Conservation (phyloP, 2,329 filamentous ascomycete genomes). For the Falciphora oryzae region DNA sequence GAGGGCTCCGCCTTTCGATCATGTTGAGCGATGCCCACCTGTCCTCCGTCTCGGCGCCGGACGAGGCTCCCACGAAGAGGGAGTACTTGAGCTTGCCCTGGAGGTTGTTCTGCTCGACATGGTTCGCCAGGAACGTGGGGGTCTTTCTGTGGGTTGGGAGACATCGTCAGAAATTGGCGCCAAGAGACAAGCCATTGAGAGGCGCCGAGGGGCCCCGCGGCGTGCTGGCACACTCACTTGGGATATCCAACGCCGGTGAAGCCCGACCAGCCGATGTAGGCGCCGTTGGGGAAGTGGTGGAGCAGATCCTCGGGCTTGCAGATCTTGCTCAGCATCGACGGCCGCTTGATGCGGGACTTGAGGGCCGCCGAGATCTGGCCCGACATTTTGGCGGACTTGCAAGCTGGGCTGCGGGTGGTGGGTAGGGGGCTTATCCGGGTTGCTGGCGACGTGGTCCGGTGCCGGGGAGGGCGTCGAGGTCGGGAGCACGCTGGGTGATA, state of each 20-base stretch:
- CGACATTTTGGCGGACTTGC: conserved; percentile 31
- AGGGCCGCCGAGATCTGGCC: conserved; percentile 59
- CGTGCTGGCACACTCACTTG: conserved; percentile 51
- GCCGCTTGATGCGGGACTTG: conserved; percentile 67
- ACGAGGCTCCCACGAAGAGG: conserved; percentile 85
- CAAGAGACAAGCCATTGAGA: neutral
- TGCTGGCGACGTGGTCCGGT: no score
- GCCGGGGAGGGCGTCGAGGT: neutral
- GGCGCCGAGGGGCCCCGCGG: neutral
- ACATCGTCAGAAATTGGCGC: neutral
- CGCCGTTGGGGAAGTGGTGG: conserved; percentile 72
- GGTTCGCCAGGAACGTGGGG: conserved; percentile 76
- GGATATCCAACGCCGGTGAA: conserved; percentile 89
- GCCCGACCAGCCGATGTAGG: conserved; percentile 88
- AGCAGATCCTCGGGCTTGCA: conserved; percentile 74
- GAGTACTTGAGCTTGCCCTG: conserved; percentile 82
- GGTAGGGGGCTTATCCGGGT: no score
- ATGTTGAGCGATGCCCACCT: conserved; percentile 85
- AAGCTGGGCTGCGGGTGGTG: neutral
- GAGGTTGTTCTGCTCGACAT: conserved; percentile 80
- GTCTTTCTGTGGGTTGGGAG: conserved; percentile 59
- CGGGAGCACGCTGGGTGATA: neutral
- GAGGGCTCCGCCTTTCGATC: conserved; percentile 79
- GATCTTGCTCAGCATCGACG: conserved; percentile 75
- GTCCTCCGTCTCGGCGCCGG: conserved; percentile 85